Percentiles rank a stretch among this genome's conserved stretches.
These are phyloP conservation scores for Dioszegia crocea DNA, from an alignment of 768 basidiomycete genomes.

Conservation along the genomic window DNA sequence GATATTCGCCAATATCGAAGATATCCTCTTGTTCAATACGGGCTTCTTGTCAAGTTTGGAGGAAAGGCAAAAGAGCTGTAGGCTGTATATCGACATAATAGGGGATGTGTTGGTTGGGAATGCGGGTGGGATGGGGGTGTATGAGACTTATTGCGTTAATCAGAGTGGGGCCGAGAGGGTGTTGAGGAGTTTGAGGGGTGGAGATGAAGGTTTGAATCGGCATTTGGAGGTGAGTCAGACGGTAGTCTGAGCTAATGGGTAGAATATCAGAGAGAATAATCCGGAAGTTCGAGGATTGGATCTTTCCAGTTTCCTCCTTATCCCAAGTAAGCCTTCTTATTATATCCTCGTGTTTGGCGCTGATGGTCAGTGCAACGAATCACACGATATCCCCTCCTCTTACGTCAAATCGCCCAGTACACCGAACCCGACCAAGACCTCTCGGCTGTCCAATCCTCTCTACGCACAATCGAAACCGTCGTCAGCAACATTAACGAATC, in stretches of 20 bases:
- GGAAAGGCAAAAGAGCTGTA: slow-evolving; percentile 80
- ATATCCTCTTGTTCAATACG: slow-evolving; percentile 82
- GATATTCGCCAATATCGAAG: slow-evolving; percentile 90
- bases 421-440: slow-evolving; percentile 67
- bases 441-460: slow-evolving; percentile 56
- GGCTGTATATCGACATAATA: slow-evolving; percentile 84
- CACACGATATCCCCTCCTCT: slow-evolving; percentile 85
- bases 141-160: slow-evolving; percentile 88
- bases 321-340: slow-evolving; percentile 64
- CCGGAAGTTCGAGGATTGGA: slow-evolving; percentile 75
- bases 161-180: slow-evolving; percentile 73
- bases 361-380: slow-evolving; percentile 78
- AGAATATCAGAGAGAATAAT: slow-evolving; percentile 69
- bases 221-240: slow-evolving; percentile 62
- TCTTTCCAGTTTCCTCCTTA: slow-evolving; percentile 81
- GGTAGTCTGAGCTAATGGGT: slow-evolving; percentile 1
- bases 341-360: background rate
- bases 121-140: slow-evolving; percentile 71
- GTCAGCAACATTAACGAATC: slow-evolving; percentile 80
- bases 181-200: slow-evolving; percentile 67
- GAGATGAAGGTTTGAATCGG: slow-evolving; percentile 61
- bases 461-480: slow-evolving; percentile 66
- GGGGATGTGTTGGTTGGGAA: slow-evolving; percentile 76
- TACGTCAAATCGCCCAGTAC: slow-evolving; percentile 68
- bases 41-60: slow-evolving; percentile 83